phyloP scores from a whole-genome alignment of 2,329 filamentous ascomycete species.

The Verticillium tricorpus region DNA sequence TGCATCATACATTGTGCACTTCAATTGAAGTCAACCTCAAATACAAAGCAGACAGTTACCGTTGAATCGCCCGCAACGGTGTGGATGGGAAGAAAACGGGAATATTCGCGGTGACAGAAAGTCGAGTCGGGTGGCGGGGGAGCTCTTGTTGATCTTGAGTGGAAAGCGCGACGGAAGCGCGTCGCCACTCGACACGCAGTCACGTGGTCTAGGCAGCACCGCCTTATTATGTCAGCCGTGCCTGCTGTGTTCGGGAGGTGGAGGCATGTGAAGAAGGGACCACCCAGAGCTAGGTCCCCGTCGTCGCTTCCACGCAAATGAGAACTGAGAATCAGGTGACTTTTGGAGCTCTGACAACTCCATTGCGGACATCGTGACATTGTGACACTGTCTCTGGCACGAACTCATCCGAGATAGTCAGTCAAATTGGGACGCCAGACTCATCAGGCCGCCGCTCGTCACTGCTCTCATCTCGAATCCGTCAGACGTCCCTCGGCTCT shows the following conservation, averaged over 20 bases:
- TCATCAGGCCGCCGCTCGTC: too few relatives aligned
- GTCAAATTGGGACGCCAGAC: not conserved
- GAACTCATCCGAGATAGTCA: not conserved
- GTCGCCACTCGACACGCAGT: not conserved
- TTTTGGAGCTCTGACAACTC: not conserved
- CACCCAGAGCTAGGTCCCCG: not conserved
- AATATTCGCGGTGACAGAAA: not conserved
- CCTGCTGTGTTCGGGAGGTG: not conserved
- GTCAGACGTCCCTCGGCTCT: not conserved
- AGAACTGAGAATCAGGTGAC: not conserved
- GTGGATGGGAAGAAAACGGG: not conserved
- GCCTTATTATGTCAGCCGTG: not conserved
- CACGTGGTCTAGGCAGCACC: not conserved
- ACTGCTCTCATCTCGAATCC: not conserved
- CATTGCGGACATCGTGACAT: too few relatives aligned
- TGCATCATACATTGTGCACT: conserved; percentile 6
- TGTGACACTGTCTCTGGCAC: too few relatives aligned
- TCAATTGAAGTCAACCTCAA: not conserved
- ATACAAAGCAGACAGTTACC: not conserved
- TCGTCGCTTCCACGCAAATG: not conserved
- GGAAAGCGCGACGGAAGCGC: not conserved
- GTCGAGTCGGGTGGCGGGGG: not conserved
- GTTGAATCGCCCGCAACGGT: not conserved
- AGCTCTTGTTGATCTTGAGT: not conserved
- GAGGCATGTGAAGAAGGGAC: not conserved